Conservation (phyloP, 2,329 filamentous ascomycete species). For the Cryphonectria japonica region DNA sequence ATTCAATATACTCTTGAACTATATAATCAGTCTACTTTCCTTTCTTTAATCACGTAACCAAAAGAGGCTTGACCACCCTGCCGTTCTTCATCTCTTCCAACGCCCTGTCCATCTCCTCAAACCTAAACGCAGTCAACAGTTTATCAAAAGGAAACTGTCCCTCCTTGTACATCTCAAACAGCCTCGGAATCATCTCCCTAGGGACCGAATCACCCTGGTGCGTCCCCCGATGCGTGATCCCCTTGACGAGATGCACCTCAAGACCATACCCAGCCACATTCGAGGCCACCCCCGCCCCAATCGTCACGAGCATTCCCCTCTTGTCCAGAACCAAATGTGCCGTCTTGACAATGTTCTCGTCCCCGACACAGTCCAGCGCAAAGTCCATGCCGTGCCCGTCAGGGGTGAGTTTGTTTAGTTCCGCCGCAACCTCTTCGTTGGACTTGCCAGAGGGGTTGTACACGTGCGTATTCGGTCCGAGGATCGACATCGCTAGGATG, state of each 20-base stretch:
- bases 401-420: background rate
- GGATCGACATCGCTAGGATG: conserved; percentile 14
- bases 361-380: conserved; percentile 23
- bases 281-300: conserved; percentile 5
- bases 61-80: conserved; percentile 8
- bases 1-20: background rate
- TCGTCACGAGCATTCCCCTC: conserved; percentile 18
- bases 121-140: background rate
- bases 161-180: conserved; percentile 20
- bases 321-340: conserved; percentile 12
- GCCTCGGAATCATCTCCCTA: conserved; percentile 18
- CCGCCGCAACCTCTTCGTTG: conserved; percentile 15
- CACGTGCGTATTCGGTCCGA: conserved; percentile 5
- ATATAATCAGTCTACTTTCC: no score
- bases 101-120: conserved; percentile 12
- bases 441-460: conserved; percentile 10
- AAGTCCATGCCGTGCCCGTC: conserved; percentile 14
- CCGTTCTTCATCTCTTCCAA: conserved; percentile 4
- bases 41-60: background rate
- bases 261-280: conserved; percentile 6
- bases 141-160: conserved; percentile 18
- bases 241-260: conserved; percentile 7
- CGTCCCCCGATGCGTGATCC: conserved; percentile 20
- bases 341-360: conserved; percentile 19
- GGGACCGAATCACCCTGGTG: conserved; percentile 26